Evolutionary conservation across 768 basidiomycete species (phyloP).

Genomic region (Candolleomyces efflorescens): DNA sequence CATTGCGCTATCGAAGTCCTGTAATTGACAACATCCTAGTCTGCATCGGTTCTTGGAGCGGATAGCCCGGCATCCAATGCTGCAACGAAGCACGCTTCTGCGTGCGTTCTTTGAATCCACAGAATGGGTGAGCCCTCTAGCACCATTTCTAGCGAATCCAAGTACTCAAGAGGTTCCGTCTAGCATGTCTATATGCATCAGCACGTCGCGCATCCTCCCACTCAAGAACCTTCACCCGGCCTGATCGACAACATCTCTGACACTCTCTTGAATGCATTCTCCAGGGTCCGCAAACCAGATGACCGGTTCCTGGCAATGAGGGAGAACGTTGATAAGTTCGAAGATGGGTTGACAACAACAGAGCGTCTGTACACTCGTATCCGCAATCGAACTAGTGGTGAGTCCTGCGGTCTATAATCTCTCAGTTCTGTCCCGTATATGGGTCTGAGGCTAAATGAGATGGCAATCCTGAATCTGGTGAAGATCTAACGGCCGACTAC

Average conservation of each 20-base stretch:
- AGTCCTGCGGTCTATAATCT: slow-evolving; percentile 33
- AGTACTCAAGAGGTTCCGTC: slow-evolving; percentile 6
- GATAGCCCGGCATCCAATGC: slow-evolving; percentile 87
- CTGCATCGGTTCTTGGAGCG: slow-evolving; percentile 91
- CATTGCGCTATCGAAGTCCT: neutral
- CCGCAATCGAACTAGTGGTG: slow-evolving; percentile 83
- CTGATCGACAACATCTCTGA: slow-evolving; percentile 95
- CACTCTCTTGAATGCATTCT: slow-evolving; percentile 93
- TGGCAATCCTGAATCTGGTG: slow-evolving; percentile 70
- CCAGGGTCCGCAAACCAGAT: slow-evolving; percentile 94
- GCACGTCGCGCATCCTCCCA: slow-evolving; percentile 88
- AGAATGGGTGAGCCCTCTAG: slow-evolving; percentile 79
- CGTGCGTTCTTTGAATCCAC: slow-evolving; percentile 94
- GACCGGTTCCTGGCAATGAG: slow-evolving; percentile 92
- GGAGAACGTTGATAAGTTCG: slow-evolving; percentile 91
- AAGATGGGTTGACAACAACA: slow-evolving; percentile 81
- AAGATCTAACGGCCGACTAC: slow-evolving; percentile 97
- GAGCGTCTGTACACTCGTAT: slow-evolving; percentile 81
- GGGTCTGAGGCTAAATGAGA: slow-evolving; percentile 85
- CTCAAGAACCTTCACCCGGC: slow-evolving; percentile 71
- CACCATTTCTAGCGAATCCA: neutral
- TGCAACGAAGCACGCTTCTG: slow-evolving; percentile 88
- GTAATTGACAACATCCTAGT: slow-evolving; percentile 36
- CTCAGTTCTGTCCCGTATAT: slow-evolving; percentile 27
- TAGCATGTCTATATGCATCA: slow-evolving; percentile 98